These are phyloP conservation scores for Limonium bicolor DNA, from an alignment of 148 eudicot genomes.

Conservation along the genomic window DNA sequence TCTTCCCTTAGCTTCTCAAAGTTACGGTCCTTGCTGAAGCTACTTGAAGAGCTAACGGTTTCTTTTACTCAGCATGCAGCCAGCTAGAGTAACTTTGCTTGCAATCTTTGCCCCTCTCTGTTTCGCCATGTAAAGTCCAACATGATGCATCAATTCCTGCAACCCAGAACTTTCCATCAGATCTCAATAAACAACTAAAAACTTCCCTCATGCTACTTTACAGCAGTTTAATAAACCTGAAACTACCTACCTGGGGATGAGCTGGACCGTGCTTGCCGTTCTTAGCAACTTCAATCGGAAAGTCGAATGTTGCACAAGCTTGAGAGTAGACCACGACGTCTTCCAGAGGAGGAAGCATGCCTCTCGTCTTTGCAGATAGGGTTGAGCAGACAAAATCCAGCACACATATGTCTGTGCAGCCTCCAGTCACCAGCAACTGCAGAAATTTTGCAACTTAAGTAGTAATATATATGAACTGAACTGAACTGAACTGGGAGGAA, in stretches of 20 bases:
- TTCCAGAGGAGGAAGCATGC: constrained; percentile 18
- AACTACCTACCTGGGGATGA: constrained; percentile 24
- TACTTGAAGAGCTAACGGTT: too few species aligned
- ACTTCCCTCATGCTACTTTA: neutral
- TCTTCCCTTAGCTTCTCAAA: too few species aligned
- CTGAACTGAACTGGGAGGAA: too few species aligned
- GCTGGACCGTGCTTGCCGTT: constrained; percentile 14
- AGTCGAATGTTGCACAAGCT: constrained; percentile 27
- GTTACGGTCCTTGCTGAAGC: too few species aligned
- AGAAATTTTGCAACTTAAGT: too few species aligned
- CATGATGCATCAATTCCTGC: constrained; percentile 64
- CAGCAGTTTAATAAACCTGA: neutral
- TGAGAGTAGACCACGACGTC: constrained; percentile 23
- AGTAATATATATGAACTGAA: too few species aligned
- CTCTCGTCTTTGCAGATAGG: constrained; percentile 17
- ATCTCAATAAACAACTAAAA: neutral
- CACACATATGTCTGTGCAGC: constrained; percentile 30
- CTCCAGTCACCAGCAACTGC: constrained; percentile 24
- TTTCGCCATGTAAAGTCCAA: constrained; percentile 60
- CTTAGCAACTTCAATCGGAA: constrained; percentile 16
- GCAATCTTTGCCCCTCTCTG: constrained; percentile 51
- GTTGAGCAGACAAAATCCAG: constrained; percentile 30
- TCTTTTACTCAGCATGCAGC: too few species aligned
- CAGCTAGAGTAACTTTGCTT: constrained; percentile 10
- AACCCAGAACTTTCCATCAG: neutral